A percentile compares a stretch with the other conserved stretches of the same genome.
Conservation (phyloP, 768 basidiomycete genomes). For the Galerina sulciceps region DNA sequence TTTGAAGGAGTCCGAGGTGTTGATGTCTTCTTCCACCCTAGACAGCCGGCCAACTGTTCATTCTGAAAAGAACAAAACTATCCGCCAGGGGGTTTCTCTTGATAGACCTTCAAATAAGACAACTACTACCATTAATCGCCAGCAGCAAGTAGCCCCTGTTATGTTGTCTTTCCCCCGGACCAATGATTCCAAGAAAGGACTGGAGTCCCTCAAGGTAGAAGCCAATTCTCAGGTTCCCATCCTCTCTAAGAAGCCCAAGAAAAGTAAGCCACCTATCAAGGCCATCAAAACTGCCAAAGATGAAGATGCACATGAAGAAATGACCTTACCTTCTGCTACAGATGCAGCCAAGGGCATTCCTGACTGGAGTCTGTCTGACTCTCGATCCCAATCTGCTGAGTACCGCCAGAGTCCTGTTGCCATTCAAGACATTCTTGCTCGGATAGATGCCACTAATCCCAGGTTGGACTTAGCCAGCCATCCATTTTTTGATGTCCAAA, state of each 20-base stretch:
- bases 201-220: constrained; percentile 25
- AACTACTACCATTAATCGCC: constrained; percentile 7
- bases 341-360: constrained; percentile 44
- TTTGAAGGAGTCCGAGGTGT: background rate
- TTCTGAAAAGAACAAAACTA: constrained; percentile 4
- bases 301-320: constrained; percentile 55
- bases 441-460: constrained; percentile 66
- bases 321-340: constrained; percentile 46
- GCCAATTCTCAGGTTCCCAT: constrained; percentile 68
- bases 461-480: constrained; percentile 69
- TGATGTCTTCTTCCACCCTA: background rate
- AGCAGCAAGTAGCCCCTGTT: constrained; percentile 6
- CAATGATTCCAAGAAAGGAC: constrained; percentile 16
- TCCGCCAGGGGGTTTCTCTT: background rate
- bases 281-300: constrained; percentile 63
- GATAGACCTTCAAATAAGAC: constrained; percentile 11
- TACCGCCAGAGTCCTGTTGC: constrained; percentile 48
- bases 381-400: constrained; percentile 67
- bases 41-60: background rate
- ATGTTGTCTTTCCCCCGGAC: constrained; percentile 10
- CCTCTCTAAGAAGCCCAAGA: constrained; percentile 84
- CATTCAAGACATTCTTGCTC: constrained; percentile 67
- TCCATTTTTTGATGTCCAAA: constrained; percentile 75
- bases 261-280: constrained; percentile 69
- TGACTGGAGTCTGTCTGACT: constrained; percentile 58